Conservation (phyloP, 345 rosid species). For the Hirschfeldia incana region DNA sequence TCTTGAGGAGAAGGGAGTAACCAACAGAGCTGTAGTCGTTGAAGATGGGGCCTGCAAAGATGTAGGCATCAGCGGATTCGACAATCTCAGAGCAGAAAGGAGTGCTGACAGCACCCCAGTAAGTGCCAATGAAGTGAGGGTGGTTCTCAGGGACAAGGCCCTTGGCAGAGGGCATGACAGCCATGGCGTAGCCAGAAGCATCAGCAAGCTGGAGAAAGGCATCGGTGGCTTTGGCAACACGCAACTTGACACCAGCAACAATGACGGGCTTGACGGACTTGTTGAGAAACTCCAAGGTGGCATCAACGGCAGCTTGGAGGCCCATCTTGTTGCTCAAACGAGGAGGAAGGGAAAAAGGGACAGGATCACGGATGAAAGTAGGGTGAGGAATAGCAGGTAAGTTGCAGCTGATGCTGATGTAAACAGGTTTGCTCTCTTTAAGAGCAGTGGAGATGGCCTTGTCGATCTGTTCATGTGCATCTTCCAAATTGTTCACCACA, state of each 20-base stretch:
- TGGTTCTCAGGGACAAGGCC: conserved; percentile 60
- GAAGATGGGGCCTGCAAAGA: conserved; percentile 60
- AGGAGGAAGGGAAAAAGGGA: conserved; percentile 49
- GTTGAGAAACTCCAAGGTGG: conserved; percentile 52
- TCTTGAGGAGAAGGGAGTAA: conserved; percentile 54
- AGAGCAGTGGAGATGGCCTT: conserved; percentile 52
- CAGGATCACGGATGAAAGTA: conserved; percentile 48
- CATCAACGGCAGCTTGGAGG: conserved; percentile 57
- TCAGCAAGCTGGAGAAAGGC: conserved; percentile 51
- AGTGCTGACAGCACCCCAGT: conserved; percentile 59
- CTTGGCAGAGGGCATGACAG: conserved; percentile 62
- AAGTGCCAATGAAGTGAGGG: conserved; percentile 57
- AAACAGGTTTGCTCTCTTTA: conserved; percentile 69
- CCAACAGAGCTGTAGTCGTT: conserved; percentile 57
- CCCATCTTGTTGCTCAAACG: conserved; percentile 49
- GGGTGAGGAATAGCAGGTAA: conserved; percentile 53
- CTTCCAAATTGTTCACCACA: conserved; percentile 59
- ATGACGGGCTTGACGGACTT: conserved; percentile 64
- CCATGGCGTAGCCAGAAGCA: conserved; percentile 51
- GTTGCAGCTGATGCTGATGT: conserved; percentile 63
- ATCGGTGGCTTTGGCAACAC: conserved; percentile 48
- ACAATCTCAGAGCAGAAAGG: conserved; percentile 59
- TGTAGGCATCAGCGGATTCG: conserved; percentile 60
- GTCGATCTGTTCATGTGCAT: conserved; percentile 62
- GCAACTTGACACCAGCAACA: conserved; percentile 55